Evolutionary conservation across 768 basidiomycete genomes (phyloP).

Genomic region (Pholiota molesta): DNA sequence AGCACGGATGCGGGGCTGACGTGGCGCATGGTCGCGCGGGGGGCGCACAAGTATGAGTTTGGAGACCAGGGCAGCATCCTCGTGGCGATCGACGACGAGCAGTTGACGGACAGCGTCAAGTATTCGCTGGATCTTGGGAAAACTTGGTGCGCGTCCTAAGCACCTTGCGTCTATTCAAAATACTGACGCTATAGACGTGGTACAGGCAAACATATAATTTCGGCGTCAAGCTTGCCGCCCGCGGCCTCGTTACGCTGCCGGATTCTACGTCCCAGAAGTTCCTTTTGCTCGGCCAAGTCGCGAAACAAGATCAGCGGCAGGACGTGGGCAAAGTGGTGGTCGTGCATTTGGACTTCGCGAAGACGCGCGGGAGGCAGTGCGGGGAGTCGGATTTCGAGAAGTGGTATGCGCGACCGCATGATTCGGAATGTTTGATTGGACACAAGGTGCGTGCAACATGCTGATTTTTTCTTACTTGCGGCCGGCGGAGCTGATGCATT

Average conservation of each 20-base stretch:
- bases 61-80: constrained; percentile 86
- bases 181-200: background rate
- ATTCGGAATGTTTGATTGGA: constrained; percentile 88
- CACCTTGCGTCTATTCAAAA: constrained; percentile 4
- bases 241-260: constrained; percentile 84
- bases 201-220: constrained; percentile 72
- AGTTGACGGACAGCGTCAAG: constrained; percentile 61
- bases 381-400: constrained; percentile 71
- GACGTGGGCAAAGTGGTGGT: constrained; percentile 64
- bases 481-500: background rate
- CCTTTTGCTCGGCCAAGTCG: constrained; percentile 79
- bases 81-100: constrained; percentile 86
- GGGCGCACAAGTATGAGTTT: constrained; percentile 95
- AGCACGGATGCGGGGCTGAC: constrained; percentile 87
- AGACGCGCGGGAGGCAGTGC: constrained; percentile 72
- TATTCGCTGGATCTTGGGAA: constrained; percentile 86
- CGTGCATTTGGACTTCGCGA: constrained; percentile 83
- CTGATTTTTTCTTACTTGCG: background rate
- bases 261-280: constrained; percentile 98
- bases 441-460: constrained; percentile 63
- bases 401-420: constrained; percentile 79
- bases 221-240: constrained; percentile 70
- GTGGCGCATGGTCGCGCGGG: constrained; percentile 77
- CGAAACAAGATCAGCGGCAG: constrained; percentile 57
- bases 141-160: constrained; percentile 64